Conservation (phyloP, 176 grass and related monocot genomes). For the Stipa capillata region DNA sequence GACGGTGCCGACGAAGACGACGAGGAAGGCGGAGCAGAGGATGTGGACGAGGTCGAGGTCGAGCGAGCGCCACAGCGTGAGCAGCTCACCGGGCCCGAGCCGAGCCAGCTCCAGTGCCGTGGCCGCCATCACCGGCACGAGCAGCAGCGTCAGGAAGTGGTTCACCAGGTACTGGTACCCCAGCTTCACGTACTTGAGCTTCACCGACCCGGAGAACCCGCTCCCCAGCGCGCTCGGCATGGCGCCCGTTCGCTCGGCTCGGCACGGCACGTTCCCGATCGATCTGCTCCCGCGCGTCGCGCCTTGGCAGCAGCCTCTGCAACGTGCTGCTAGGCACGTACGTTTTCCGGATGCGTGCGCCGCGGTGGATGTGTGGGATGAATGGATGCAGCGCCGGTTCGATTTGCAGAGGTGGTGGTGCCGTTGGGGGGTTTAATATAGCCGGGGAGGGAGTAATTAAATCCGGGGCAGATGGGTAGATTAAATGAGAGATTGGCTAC, state of each 20-base stretch:
- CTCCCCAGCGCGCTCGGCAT: slow-evolving; percentile 12
- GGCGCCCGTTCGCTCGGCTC: too few species aligned
- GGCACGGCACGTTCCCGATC: too few species aligned
- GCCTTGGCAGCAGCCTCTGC: too few species aligned
- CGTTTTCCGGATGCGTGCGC: not conserved
- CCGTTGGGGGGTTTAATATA: slow-evolving; percentile 28
- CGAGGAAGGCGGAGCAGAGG: slow-evolving; percentile 50
- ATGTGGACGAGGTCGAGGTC: slow-evolving; percentile 67
- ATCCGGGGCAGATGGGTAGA: slow-evolving; percentile 53
- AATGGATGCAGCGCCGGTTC: too few species aligned
- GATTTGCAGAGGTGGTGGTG: slow-evolving; percentile 2
- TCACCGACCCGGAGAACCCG: slow-evolving; percentile 40
- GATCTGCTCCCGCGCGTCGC: too few species aligned
- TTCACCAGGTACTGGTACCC: slow-evolving; percentile 85
- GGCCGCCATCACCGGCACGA: slow-evolving; percentile 58
- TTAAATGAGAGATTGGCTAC: slow-evolving; percentile 70
- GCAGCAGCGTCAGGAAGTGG: slow-evolving; percentile 72
- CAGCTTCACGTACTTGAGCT: slow-evolving; percentile 83
- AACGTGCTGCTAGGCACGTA: not conserved
- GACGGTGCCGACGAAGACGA: slow-evolving; percentile 64
- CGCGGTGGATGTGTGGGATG: not conserved
- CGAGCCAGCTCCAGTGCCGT: slow-evolving; percentile 35
- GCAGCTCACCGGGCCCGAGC: slow-evolving; percentile 50
- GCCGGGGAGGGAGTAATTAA: slow-evolving; percentile 15
- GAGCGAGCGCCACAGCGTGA: slow-evolving; percentile 52